phyloP scores from a whole-genome alignment of 2,329 filamentous ascomycete species.

The Calonectria leucothoes region DNA sequence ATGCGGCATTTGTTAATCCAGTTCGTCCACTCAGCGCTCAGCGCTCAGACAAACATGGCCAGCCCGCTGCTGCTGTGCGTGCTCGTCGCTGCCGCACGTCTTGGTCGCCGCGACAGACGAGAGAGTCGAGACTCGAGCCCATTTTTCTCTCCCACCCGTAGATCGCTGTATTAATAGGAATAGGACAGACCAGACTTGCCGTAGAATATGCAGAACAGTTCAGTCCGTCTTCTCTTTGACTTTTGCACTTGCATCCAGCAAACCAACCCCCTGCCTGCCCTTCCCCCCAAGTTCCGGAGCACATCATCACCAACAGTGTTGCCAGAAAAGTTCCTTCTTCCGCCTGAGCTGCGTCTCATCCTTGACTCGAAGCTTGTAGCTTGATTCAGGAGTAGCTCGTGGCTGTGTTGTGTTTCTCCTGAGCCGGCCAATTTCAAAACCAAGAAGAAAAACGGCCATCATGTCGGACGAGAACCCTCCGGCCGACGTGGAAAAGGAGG shows the following conservation, averaged over 20 bases:
- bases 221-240: neutral
- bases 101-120: neutral
- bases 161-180: constrained; percentile 7
- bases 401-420: neutral
- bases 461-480: constrained; percentile 9
- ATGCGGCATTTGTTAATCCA: constrained; percentile 16
- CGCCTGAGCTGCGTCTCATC: neutral
- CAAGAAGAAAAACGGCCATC: too few relatives aligned
- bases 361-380: neutral
- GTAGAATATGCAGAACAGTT: neutral
- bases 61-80: too few relatives aligned
- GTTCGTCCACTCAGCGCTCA: constrained; percentile 3
- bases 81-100: neutral
- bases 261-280: neutral
- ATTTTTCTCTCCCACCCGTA: constrained; percentile 5
- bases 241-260: neutral
- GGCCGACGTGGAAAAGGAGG: constrained; percentile 4
- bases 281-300: neutral
- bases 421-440: constrained; percentile 5
- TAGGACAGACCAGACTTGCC: neutral
- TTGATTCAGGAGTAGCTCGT: neutral
- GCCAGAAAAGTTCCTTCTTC: neutral
- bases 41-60: constrained; percentile 3
- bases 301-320: neutral
- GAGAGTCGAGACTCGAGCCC: constrained; percentile 1